Evolutionary conservation across 2,329 filamentous ascomycete species (phyloP).

Genomic region (Sporothrix euskadiensis): DNA sequence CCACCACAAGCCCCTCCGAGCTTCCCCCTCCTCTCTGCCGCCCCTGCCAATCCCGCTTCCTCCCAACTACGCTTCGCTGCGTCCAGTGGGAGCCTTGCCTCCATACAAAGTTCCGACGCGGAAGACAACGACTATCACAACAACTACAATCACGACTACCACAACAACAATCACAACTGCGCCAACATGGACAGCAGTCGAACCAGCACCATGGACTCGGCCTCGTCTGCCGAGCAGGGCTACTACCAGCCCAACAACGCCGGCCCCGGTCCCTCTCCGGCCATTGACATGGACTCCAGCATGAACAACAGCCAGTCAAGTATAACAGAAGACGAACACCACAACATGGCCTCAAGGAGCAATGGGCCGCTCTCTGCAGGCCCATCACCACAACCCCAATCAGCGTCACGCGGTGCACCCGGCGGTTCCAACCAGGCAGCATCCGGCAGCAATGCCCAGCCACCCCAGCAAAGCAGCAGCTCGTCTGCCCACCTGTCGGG

Average conservation of each 20-base stretch:
- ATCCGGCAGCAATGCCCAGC: background rate
- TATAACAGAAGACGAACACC: constrained; percentile 49
- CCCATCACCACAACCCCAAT: constrained; percentile 54
- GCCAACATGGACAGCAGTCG: constrained; percentile 35
- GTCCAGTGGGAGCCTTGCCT: constrained; percentile 38
- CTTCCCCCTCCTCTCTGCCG: constrained; percentile 38
- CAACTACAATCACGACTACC: background rate
- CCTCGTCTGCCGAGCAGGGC: constrained; percentile 39
- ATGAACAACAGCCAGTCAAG: constrained; percentile 52
- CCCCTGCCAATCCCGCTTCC: constrained; percentile 39
- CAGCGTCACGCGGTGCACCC: constrained; percentile 40
- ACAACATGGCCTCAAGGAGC: constrained; percentile 54
- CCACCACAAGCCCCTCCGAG: constrained; percentile 44
- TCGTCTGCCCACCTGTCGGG: constrained; percentile 63
- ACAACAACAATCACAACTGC: background rate
- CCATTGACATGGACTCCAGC: constrained; percentile 41
- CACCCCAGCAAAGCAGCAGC: constrained; percentile 46
- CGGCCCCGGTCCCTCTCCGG: background rate
- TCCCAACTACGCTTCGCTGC: constrained; percentile 28
- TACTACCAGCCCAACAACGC: constrained; percentile 31
- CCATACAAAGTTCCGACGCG: constrained; percentile 39
- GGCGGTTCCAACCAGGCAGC: constrained; percentile 43
- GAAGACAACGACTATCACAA: constrained; percentile 29
- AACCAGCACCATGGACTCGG: constrained; percentile 48
- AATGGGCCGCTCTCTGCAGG: constrained; percentile 57